phyloP scores from a whole-genome alignment of 768 basidiomycete species.

The Pulveroboletus frians region DNA sequence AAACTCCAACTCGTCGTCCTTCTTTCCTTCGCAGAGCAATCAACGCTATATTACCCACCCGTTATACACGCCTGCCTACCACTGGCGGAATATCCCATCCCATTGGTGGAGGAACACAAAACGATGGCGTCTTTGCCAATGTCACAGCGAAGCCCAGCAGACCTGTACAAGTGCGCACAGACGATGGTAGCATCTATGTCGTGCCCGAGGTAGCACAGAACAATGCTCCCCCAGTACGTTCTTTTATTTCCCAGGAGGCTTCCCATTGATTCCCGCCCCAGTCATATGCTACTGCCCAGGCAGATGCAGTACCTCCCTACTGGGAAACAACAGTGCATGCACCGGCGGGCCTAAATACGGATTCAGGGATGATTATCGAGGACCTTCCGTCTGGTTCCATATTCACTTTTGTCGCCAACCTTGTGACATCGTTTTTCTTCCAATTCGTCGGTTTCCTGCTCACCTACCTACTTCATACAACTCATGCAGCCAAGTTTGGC shows the following conservation, averaged over 20 bases:
- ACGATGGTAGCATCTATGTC: constrained; percentile 53
- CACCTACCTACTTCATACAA: constrained; percentile 87
- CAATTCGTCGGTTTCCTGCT: constrained; percentile 92
- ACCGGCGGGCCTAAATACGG: constrained; percentile 46
- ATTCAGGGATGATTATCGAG: constrained; percentile 79
- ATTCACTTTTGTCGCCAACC: constrained; percentile 67
- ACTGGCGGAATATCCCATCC: constrained; percentile 30
- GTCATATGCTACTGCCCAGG: constrained; percentile 84
- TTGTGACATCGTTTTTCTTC: constrained; percentile 91
- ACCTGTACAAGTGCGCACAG: constrained; percentile 39
- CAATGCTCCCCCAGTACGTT: constrained; percentile 79
- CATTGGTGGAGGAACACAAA: constrained; percentile 68
- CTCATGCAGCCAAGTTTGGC: constrained; percentile 91
- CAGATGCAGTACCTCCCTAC: constrained; percentile 89
- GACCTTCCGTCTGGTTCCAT: constrained; percentile 82
- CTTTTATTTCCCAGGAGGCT: neutral
- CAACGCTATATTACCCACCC: constrained; percentile 57
- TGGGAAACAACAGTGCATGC: constrained; percentile 96
- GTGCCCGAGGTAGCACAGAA: constrained; percentile 80
- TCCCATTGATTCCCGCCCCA: constrained; percentile 24
- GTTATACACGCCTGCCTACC: constrained; percentile 53
- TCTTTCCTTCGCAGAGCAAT: constrained; percentile 58
- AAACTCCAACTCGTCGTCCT: constrained; percentile 29
- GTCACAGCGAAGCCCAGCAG: constrained; percentile 80
- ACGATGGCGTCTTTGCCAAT: constrained; percentile 95